Evolutionary conservation across 2,329 filamentous ascomycete genomes (phyloP), one percentile per base, ranked within the genome.

Genomic region (Sporothrix brasiliensis): DNA sequence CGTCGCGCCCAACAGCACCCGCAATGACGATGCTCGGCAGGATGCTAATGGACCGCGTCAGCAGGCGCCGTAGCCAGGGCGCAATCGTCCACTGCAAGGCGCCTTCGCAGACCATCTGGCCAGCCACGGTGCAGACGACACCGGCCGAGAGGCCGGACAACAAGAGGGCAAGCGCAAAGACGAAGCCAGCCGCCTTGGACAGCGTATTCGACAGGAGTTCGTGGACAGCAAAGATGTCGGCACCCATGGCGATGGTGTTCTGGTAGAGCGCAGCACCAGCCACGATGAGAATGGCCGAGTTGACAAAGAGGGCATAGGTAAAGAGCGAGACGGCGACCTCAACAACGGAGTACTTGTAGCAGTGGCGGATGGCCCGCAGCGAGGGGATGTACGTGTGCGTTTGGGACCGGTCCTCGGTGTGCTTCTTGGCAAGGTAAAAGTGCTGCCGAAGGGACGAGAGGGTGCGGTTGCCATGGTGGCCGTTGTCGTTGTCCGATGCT

Each of bases 71-170:
- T 11, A 94, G 76, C 93, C 93, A 97, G 0, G 93, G 93, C 72
- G 84, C 84, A 44, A 94, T 79, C 5, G 81, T 87, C 91, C 92
- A 93, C 61, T 88, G 87, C 58, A 97, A 79, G 72, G 93, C 92
- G 7, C 93, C 93, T 78, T 96, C 93, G 73, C 88, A 90, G 27
- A 97, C 90, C 89, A 97, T 95, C 78, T 97, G 93, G 0, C 93
- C 93, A 0, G 93, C 87, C 74, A 97, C 95, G 1, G 93, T 97
- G 81, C 93, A 96, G 2, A 96, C 90, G 49, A 97, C 92, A 6
- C 93, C 93, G 0, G 93, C 93, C 0, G 89, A 92, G 14, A 92
- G 86, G 10, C 93, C 93, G 0, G 91, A 94, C 0, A 96, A 86
- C 0, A 97, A 85, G 0, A 97, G 82, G 0, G 93, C 92, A 2